A percentile compares a stretch with the other conserved stretches of the same genome.
Conservation (phyloP, 805 yeast species). For the Helenozyma rhizophorensis region DNA sequence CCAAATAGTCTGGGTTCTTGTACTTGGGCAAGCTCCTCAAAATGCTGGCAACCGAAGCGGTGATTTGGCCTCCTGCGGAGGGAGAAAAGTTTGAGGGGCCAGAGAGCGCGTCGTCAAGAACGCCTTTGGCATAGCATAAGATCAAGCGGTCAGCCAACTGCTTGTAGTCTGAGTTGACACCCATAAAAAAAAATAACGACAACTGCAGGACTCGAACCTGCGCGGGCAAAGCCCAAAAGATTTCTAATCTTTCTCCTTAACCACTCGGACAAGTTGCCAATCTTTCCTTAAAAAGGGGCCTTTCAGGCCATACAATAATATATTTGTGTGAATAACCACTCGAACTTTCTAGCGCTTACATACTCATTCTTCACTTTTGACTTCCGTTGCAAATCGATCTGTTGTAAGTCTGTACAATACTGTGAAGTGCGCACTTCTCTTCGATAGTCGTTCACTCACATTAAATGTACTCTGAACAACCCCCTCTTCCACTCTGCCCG, state of each 20-base stretch:
- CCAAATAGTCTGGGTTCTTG: constrained; percentile 20
- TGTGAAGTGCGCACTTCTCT: background rate
- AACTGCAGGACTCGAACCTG: constrained; percentile 77
- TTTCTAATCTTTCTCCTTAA: constrained; percentile 75
- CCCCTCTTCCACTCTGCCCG: too few species aligned
- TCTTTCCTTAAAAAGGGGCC: background rate
- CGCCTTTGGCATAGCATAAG: constrained; percentile 6
- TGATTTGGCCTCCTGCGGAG: constrained; percentile 1
- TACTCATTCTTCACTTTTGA: too few species aligned
- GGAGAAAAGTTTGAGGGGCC: too few species aligned
- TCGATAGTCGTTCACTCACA: background rate
- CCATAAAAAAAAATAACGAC: constrained; percentile 43
- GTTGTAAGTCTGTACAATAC: too few species aligned
- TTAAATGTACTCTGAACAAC: background rate
- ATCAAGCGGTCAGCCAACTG: constrained; percentile 8
- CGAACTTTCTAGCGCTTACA: background rate
- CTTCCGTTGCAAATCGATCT: too few species aligned
- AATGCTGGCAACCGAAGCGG: constrained; percentile 2
- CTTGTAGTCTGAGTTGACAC: constrained; percentile 6
- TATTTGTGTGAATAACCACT: background rate
- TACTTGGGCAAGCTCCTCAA: constrained; percentile 8
- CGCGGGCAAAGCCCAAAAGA: constrained; percentile 76
- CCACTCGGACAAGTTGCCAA: constrained; percentile 73
- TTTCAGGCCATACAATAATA: background rate
- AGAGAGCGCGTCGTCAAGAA: constrained; percentile 1